Evolutionary conservation across 192 early-diverging fungal genomes (phyloP).

Genomic region (Cetraspora pellucida): DNA sequence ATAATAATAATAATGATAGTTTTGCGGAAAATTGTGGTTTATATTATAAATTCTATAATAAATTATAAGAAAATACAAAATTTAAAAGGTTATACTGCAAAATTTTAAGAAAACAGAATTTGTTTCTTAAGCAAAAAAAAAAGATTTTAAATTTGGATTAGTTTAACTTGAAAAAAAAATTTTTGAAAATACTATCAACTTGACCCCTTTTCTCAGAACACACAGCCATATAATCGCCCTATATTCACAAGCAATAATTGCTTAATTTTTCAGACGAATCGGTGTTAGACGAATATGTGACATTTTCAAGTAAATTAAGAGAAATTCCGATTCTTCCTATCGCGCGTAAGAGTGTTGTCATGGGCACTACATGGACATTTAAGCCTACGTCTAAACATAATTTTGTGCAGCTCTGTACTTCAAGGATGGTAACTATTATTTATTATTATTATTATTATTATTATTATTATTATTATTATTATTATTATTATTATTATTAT

Average conservation of each 20-base stretch:
- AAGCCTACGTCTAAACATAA: conserved; percentile 58
- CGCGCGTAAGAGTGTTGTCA: conserved; percentile 80
- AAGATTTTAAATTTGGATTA: no score
- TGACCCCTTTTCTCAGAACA: no score
- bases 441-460: background rate
- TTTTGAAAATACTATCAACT: no score
- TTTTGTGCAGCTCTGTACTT: conserved; percentile 73
- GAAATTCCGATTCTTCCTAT: conserved; percentile 76
- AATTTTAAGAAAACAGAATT: no score
- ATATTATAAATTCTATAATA: no score
- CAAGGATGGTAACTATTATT: conserved; percentile 61
- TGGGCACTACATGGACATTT: conserved; percentile 92
- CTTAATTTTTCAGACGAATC: conserved; percentile 40
- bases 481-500: background rate
- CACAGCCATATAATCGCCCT: background rate
- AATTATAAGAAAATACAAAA: no score
- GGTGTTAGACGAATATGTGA: conserved; percentile 22
- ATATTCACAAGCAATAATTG: background rate
- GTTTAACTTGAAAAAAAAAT: no score
- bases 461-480: background rate
- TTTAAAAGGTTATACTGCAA: no score
- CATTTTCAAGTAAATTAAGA: conserved; percentile 41
- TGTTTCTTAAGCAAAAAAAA: no score
- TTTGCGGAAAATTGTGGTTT: no score
- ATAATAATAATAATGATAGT: no score